Percentiles rank a stretch among this genome's conserved stretches.
These are phyloP conservation scores for Chrysoporthe cubensis DNA, from an alignment of 2,329 filamentous ascomycete genomes.

Conservation along the genomic window DNA sequence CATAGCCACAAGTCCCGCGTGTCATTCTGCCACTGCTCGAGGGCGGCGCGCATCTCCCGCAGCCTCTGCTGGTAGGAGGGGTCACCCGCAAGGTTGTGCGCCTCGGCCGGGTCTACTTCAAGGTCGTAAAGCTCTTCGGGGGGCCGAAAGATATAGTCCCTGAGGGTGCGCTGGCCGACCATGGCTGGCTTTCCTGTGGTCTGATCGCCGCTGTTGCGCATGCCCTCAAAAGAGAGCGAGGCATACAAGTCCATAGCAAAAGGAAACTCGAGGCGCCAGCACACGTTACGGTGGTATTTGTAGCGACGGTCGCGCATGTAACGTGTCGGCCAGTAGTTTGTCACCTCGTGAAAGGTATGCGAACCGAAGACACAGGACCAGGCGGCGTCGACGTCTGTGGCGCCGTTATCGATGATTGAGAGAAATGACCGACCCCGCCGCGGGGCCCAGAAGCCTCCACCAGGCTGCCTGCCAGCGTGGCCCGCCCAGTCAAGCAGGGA, in stretches of 20 bases:
- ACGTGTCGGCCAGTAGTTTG: conserved; percentile 55
- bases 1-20: conserved; percentile 37
- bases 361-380: conserved; percentile 50
- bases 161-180: conserved; percentile 46
- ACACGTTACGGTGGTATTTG: conserved; percentile 56
- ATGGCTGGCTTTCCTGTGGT: conserved; percentile 30
- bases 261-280: conserved; percentile 53
- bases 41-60: conserved; percentile 35
- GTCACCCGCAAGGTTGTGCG: conserved; percentile 47
- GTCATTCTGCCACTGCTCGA: conserved; percentile 37
- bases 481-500: conserved; percentile 47
- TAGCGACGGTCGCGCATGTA: conserved; percentile 46
- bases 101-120: conserved; percentile 48
- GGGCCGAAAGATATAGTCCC: conserved; percentile 48
- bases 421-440: conserved; percentile 44
- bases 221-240: conserved; percentile 47
- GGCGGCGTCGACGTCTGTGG: conserved; percentile 27
- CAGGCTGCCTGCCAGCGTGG: conserved; percentile 14
- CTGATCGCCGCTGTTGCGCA: conserved; percentile 40
- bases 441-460: conserved; percentile 20
- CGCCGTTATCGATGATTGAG: conserved; percentile 36
- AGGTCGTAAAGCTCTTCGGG: conserved; percentile 53
- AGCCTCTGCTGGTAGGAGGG: conserved; percentile 38
- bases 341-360: conserved; percentile 55
- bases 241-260: conserved; percentile 52